Percentiles rank a stretch among this genome's conserved stretches.
These are phyloP conservation scores for Mycena albidolilacea DNA, from an alignment of 768 basidiomycete genomes.

Conservation along the genomic window DNA sequence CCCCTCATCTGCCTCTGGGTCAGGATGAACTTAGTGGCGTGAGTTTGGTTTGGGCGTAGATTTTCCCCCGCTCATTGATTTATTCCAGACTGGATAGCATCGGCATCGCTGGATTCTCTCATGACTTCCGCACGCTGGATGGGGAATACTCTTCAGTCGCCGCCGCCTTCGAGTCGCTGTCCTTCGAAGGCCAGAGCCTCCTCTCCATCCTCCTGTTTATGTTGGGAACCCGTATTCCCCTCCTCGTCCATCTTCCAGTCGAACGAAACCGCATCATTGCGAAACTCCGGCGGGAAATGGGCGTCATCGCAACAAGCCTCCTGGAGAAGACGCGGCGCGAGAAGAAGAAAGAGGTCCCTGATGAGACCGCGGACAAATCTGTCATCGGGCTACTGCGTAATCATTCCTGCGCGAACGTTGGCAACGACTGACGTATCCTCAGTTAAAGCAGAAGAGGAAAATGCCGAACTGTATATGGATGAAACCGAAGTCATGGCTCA, in stretches of 20 bases:
- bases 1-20: background rate
- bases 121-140: conserved; percentile 58
- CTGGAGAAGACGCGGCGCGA: conserved; percentile 30
- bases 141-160: conserved; percentile 49
- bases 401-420: background rate
- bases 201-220: conserved; percentile 29
- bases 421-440: background rate
- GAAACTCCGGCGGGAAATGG: conserved; percentile 16
- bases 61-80: background rate
- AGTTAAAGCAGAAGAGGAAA: conserved; percentile 35
- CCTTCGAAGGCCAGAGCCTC: background rate
- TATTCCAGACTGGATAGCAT: conserved; percentile 56
- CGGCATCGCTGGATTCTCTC: conserved; percentile 61
- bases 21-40: conserved; percentile 61
- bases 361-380: conserved; percentile 18
- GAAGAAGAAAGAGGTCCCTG: conserved; percentile 5
- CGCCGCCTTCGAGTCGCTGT: conserved; percentile 44
- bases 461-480: conserved; percentile 38
- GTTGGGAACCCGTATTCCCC: conserved; percentile 27
- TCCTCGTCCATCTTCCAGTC: conserved; percentile 29
- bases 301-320: conserved; percentile 29
- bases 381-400: conserved; percentile 26
- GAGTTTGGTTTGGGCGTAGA: conserved; percentile 17
- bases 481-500: conserved; percentile 47
- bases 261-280: conserved; percentile 20